phyloP scores from a whole-genome alignment of 192 early-diverging fungal species.

The Coemansia sp. region DNA sequence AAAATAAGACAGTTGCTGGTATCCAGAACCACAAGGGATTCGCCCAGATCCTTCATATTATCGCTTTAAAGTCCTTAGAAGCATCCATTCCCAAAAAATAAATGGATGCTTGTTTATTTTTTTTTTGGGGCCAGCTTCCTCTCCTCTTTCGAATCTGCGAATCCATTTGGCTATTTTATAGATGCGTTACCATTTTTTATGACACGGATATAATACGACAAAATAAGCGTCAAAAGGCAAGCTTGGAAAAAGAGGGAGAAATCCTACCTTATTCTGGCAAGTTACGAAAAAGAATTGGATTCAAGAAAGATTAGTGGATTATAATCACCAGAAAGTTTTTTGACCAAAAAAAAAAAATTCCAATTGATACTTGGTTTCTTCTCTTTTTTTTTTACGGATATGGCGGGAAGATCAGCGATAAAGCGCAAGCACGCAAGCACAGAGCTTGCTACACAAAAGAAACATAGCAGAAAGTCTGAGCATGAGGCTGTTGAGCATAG shows the following conservation, averaged over 20 bases:
- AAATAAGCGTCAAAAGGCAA: slow-evolving; percentile 1
- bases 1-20: background rate
- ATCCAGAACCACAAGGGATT: background rate
- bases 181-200: slow-evolving; percentile 4
- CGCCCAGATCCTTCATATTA: background rate
- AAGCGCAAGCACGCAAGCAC: background rate
- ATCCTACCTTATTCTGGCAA: background rate
- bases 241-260: background rate
- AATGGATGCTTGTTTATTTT: too few species aligned
- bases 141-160: background rate
- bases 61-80: background rate
- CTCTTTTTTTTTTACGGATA: background rate
- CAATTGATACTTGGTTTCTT: background rate
- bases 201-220: slow-evolving; percentile 2
- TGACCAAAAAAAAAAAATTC: background rate
- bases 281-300: background rate
- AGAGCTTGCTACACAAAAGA: background rate
- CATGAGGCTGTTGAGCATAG: background rate
- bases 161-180: background rate
- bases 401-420: background rate
- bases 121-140: background rate
- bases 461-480: background rate
- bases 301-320: background rate
- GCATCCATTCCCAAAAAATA: background rate
- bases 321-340: background rate